Conservation (phyloP, 108 stramenopile species). For the Nitzschia palea region DNA sequence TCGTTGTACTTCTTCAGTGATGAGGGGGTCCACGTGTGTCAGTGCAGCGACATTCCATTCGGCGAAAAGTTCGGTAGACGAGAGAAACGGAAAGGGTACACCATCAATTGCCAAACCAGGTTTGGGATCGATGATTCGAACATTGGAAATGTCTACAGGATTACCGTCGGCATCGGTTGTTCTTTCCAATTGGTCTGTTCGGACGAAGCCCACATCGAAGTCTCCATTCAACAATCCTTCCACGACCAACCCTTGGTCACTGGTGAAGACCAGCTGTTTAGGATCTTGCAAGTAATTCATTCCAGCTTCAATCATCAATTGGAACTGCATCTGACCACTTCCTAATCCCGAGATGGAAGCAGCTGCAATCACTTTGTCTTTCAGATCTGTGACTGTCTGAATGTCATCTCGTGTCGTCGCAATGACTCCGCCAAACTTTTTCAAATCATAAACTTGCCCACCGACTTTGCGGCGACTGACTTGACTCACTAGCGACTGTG, state of each 20-base stretch:
- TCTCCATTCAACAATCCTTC: constrained; percentile 34
- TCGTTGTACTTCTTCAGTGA: constrained; percentile 27
- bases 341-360: constrained; percentile 38
- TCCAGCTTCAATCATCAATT: constrained; percentile 22
- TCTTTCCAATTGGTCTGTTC: constrained; percentile 42
- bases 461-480: constrained; percentile 21
- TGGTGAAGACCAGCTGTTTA: constrained; percentile 41
- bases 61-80: constrained; percentile 28
- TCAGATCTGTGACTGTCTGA: constrained; percentile 20
- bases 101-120: constrained; percentile 30
- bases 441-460: constrained; percentile 25
- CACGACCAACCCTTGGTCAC: constrained; percentile 34
- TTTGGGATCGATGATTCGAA: constrained; percentile 17
- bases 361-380: constrained; percentile 32
- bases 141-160: neutral
- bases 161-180: constrained; percentile 9
- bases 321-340: constrained; percentile 46
- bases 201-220: constrained; percentile 47
- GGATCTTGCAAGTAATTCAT: constrained; percentile 39
- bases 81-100: constrained; percentile 38
- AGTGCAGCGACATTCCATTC: constrained; percentile 49
- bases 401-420: constrained; percentile 15
- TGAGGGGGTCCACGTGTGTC: constrained; percentile 24
- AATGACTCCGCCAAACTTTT: constrained; percentile 43
- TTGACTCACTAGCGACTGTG: constrained; percentile 29